These are phyloP conservation scores for Salix brachista DNA, from an alignment of 345 rosid species.

Conservation along the genomic window DNA sequence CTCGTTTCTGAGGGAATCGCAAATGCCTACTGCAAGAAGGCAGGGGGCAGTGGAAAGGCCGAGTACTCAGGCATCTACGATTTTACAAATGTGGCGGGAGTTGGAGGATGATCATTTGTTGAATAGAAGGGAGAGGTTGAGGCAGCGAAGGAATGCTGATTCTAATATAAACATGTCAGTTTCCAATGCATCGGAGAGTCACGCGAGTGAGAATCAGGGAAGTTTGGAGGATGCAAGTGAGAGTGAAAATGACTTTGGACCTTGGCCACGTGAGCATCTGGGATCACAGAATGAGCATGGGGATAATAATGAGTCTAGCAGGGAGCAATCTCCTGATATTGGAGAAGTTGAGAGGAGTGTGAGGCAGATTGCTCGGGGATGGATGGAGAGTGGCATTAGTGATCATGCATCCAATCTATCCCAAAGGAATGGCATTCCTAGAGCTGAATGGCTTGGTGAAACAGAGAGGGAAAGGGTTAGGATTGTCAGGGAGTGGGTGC, in stretches of 20 bases:
- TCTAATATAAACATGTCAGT: slow-evolving; percentile 45
- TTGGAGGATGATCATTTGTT: slow-evolving; percentile 94
- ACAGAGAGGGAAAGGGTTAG: slow-evolving; percentile 98
- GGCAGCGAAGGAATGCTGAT: slow-evolving; percentile 63
- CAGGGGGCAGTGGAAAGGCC: slow-evolving; percentile 82
- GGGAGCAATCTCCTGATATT: slow-evolving; percentile 94
- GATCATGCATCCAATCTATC: slow-evolving; percentile 59
- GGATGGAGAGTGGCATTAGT: slow-evolving; percentile 82
- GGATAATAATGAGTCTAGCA: slow-evolving; percentile 59
- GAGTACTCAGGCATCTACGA: slow-evolving; percentile 76
- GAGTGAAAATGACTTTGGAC: slow-evolving; percentile 81
- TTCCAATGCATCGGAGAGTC: slow-evolving; percentile 49
- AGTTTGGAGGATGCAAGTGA: slow-evolving; percentile 66
- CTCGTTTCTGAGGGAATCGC: slow-evolving; percentile 87
- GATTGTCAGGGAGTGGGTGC: slow-evolving; percentile 95
- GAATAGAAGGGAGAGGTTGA: slow-evolving; percentile 76
- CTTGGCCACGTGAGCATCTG: slow-evolving; percentile 68
- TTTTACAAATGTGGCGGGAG: slow-evolving; percentile 98
- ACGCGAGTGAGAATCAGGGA: slow-evolving; percentile 63
- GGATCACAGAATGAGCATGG: slow-evolving; percentile 43
- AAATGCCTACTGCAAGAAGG: slow-evolving; percentile 65
- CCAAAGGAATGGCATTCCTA: slow-evolving; percentile 55
- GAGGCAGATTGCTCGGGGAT: slow-evolving; percentile 87
- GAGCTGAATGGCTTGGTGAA: slow-evolving; percentile 97
- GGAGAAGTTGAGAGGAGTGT: slow-evolving; percentile 95